These are phyloP conservation scores for Barbarea vulgaris DNA, from an alignment of 345 rosid genomes.

Conservation along the genomic window DNA sequence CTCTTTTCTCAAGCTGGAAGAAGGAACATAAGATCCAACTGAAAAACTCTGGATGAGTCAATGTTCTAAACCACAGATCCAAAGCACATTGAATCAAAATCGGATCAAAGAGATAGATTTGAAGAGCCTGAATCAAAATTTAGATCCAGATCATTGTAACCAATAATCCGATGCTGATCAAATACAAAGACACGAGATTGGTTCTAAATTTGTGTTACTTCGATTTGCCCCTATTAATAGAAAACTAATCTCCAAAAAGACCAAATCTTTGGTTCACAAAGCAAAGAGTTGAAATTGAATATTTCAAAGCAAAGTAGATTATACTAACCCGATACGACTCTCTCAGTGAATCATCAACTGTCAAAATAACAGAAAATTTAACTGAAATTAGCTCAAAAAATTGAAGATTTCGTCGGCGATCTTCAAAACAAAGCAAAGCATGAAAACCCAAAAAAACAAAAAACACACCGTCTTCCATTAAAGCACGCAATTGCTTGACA, in stretches of 20 bases:
- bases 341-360: conserved; percentile 76
- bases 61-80: conserved; percentile 21
- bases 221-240: background rate
- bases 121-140: background rate
- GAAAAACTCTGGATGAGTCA: background rate
- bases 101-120: conserved; percentile 10
- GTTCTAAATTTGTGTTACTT: background rate
- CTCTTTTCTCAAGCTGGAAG: conserved; percentile 2
- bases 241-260: background rate
- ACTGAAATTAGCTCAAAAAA: background rate
- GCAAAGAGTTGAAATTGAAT: conserved; percentile 20
- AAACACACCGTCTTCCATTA: conserved; percentile 73
- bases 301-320: background rate
- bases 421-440: conserved; percentile 25
- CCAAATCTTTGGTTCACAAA: conserved; percentile 18
- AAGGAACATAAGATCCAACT: background rate
- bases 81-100: background rate
- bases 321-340: conserved; percentile 68
- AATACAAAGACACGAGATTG: background rate
- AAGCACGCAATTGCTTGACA: conserved; percentile 66
- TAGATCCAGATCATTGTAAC: conserved; percentile 21
- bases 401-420: conserved; percentile 30
- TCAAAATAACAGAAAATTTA: conserved; percentile 4
- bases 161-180: conserved; percentile 17
- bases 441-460: background rate